Evolutionary conservation across 768 basidiomycete species (phyloP).

Genomic region (Kwoniella bestiolae): DNA sequence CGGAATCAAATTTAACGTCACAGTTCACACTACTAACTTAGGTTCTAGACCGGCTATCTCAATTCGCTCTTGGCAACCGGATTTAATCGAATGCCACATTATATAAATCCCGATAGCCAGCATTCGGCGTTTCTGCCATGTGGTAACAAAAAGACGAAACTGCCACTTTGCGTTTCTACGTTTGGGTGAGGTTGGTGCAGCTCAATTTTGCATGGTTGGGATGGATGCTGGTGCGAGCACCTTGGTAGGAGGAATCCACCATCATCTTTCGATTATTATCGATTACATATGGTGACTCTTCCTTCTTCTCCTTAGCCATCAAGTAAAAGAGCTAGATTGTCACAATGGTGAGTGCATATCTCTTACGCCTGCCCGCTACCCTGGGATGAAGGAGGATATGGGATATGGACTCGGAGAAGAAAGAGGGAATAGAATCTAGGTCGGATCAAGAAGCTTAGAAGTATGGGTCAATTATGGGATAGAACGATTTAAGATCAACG

Average conservation of each 20-base stretch:
- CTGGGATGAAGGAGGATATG: conserved; percentile 1
- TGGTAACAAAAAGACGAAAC: conserved; percentile 14
- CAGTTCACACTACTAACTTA: too few species aligned
- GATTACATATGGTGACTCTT: conserved; percentile 4
- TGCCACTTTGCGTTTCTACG: conserved; percentile 4
- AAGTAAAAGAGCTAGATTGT: conserved; percentile 17
- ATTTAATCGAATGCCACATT: too few species aligned
- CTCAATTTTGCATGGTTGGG: not conserved
- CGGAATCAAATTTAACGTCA: too few species aligned
- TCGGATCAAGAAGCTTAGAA: too few species aligned
- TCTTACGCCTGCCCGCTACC: too few species aligned
- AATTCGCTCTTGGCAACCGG: too few species aligned
- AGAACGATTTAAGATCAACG: too few species aligned
- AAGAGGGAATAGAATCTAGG: not conserved
- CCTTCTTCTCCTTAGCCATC: conserved; percentile 24
- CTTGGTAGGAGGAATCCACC: not conserved
- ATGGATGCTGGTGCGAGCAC: not conserved
- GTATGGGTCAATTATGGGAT: too few species aligned
- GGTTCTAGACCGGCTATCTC: too few species aligned
- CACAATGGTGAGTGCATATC: conserved; percentile 27
- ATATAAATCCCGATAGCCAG: not conserved
- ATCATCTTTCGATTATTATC: not conserved
- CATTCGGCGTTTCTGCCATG: not conserved
- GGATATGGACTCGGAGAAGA: not conserved
- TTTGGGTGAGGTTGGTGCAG: not conserved